These are phyloP conservation scores for Davidsoniella eucalypti DNA, from an alignment of 2,329 filamentous ascomycete species.

Conservation along the genomic window DNA sequence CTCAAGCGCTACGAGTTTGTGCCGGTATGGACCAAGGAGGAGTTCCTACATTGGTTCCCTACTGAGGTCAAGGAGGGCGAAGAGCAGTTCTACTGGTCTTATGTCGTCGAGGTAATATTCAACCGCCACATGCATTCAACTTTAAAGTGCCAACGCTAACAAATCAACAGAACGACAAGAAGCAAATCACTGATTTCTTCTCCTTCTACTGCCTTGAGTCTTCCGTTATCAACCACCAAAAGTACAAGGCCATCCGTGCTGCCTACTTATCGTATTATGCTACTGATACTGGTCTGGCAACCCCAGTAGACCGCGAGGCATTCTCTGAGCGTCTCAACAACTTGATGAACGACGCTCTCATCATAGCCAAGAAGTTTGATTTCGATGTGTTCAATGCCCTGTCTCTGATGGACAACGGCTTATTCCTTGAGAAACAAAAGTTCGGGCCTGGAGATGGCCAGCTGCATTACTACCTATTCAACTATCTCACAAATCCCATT, in stretches of 20 bases:
- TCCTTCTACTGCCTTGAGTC: conserved; percentile 94
- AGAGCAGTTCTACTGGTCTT: conserved; percentile 84
- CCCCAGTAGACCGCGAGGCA: conserved; percentile 35
- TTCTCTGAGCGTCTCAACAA: conserved; percentile 67
- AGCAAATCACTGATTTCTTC: conserved; percentile 89
- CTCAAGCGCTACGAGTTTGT: conserved; percentile 67
- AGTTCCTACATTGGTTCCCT: conserved; percentile 70
- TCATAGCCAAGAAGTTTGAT: conserved; percentile 64
- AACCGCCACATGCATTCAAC: background rate
- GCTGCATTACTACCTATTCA: conserved; percentile 94
- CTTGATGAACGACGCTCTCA: conserved; percentile 69
- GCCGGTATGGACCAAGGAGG: conserved; percentile 62
- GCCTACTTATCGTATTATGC: conserved; percentile 98
- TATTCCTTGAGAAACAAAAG: conserved; percentile 87
- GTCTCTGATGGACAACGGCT: conserved; percentile 79
- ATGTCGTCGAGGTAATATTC: conserved; percentile 59
- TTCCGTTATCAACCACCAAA: conserved; percentile 68
- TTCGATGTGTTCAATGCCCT: conserved; percentile 97
- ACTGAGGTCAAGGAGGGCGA: conserved; percentile 46
- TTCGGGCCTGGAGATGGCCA: conserved; percentile 90
- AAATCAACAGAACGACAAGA: conserved; percentile 33
- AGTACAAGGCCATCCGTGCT: conserved; percentile 65
- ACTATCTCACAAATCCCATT: conserved; percentile 80
- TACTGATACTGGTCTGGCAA: conserved; percentile 55
- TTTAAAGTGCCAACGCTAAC: conserved; percentile 6